Conservation (phyloP, 2,329 filamentous ascomycete genomes). For the Karstenula rhodostoma region DNA sequence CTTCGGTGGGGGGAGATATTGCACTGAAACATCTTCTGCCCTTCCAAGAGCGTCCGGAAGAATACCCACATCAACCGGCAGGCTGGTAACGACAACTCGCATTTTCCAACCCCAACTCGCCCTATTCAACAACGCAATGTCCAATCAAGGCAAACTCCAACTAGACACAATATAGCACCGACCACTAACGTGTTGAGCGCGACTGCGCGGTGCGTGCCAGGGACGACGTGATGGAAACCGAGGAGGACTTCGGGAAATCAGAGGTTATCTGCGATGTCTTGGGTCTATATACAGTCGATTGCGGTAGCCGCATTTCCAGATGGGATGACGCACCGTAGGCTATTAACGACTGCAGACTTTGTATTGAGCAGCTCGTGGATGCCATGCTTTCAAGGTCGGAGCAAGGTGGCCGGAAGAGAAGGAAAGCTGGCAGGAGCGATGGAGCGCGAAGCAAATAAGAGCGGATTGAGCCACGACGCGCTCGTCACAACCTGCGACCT, state of each 20-base stretch:
- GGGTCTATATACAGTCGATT: background rate
- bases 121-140: background rate
- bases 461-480: background rate
- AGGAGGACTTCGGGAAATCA: conserved; percentile 10
- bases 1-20: background rate
- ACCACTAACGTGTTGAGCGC: conserved; percentile 3
- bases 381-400: background rate
- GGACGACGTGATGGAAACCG: conserved; percentile 6
- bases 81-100: background rate
- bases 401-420: conserved; percentile 8
- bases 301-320: conserved; percentile 10
- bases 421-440: background rate
- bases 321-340: conserved; percentile 7
- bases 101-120: background rate
- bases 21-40: background rate
- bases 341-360: background rate
- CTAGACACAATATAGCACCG: conserved; percentile 21
- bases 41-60: conserved; percentile 11
- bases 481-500: background rate
- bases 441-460: background rate
- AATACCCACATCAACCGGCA: conserved; percentile 12
- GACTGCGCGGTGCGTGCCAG: conserved; percentile 7
- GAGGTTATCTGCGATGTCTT: background rate
- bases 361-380: background rate
- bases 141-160: conserved; percentile 14